These are phyloP conservation scores for Betula pendula DNA, from an alignment of 306 rosid genomes.

Conservation along the genomic window DNA sequence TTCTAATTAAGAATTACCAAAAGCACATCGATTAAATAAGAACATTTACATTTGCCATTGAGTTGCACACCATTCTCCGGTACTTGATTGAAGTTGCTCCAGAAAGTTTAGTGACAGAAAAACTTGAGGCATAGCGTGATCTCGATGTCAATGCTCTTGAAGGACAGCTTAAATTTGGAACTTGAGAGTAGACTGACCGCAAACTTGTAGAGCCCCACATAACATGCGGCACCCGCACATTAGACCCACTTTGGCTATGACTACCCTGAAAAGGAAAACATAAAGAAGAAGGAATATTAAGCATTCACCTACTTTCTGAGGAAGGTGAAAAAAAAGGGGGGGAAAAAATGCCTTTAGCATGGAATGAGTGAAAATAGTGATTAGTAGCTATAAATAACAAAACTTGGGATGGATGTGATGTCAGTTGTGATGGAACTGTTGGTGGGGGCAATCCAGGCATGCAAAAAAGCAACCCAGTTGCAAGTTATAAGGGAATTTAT, in stretches of 20 bases:
- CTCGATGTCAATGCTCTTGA: slow-evolving; percentile 34
- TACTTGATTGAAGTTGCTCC: slow-evolving; percentile 32
- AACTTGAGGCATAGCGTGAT: slow-evolving; percentile 37
- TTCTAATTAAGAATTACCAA: slow-evolving; percentile 13
- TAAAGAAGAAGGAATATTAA: background rate
- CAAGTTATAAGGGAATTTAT: background rate
- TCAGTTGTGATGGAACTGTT: too few species aligned
- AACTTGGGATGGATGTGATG: too few species aligned
- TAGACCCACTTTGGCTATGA: slow-evolving; percentile 22
- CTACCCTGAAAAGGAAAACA: slow-evolving; percentile 38
- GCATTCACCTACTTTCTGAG: background rate
- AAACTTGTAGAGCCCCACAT: slow-evolving; percentile 14
- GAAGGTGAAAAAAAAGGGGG: background rate
- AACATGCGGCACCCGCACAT: slow-evolving; percentile 30
- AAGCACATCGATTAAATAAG: background rate
- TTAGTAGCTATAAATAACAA: background rate
- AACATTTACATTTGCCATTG: slow-evolving; percentile 47
- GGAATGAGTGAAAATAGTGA: background rate
- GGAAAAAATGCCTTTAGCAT: background rate
- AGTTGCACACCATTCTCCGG: slow-evolving; percentile 46
- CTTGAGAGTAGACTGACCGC: slow-evolving; percentile 14
- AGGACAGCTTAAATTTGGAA: slow-evolving; percentile 3
- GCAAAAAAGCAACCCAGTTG: background rate
- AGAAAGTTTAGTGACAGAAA: slow-evolving; percentile 28
- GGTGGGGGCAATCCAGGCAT: too few species aligned